Evolutionary conservation across 2,329 filamentous ascomycete species (phyloP).

Genomic region (Clonostachys rosea): DNA sequence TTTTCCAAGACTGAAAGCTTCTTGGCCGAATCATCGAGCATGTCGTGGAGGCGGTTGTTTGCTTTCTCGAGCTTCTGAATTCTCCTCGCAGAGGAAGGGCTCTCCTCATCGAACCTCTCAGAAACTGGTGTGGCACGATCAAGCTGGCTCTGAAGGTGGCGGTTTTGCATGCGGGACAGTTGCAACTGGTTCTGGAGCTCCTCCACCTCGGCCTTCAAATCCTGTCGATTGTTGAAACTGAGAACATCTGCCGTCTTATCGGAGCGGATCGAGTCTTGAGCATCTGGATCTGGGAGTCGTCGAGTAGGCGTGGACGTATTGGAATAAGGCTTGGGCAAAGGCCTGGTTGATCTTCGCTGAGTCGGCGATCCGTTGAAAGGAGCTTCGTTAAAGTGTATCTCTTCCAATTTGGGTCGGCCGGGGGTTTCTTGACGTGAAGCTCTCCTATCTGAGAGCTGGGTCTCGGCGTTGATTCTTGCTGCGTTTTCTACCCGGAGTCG

Average conservation of each 20-base stretch:
- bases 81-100: conserved; percentile 65
- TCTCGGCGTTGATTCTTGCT: conserved; percentile 75
- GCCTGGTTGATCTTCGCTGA: conserved; percentile 56
- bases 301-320: conserved; percentile 76
- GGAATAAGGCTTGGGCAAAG: conserved; percentile 57
- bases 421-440: conserved; percentile 66
- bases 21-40: conserved; percentile 89
- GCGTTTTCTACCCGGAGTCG: conserved; percentile 81
- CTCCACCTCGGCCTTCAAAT: conserved; percentile 85
- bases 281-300: conserved; percentile 57
- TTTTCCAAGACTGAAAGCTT: conserved; percentile 89
- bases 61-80: conserved; percentile 90
- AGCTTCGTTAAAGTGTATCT: conserved; percentile 80
- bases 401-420: conserved; percentile 74
- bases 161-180: conserved; percentile 91
- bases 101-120: conserved; percentile 69
- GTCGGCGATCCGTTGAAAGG: conserved; percentile 70
- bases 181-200: conserved; percentile 92
- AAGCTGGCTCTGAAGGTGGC: conserved; percentile 83
- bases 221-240: conserved; percentile 83
- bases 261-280: conserved; percentile 74
- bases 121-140: conserved; percentile 61
- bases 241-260: conserved; percentile 79
- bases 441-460: conserved; percentile 74
- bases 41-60: conserved; percentile 86